Evolutionary conservation across 2,329 filamentous ascomycete species (phyloP), one percentile per base, ranked within the genome.

Genomic region (Colletotrichum acutatum): DNA sequence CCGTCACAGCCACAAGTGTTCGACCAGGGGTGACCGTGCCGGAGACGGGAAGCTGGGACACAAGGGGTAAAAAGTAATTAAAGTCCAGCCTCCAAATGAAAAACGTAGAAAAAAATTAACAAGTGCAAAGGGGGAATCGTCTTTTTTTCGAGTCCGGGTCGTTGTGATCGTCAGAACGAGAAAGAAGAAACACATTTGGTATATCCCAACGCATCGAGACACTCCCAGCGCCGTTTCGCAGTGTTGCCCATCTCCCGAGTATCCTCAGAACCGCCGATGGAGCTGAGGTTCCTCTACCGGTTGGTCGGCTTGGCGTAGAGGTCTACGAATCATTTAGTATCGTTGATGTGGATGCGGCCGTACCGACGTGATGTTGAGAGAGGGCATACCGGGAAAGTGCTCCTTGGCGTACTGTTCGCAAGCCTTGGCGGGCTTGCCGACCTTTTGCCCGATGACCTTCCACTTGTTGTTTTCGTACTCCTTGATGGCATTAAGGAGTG

Each of bases 401-500:
- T 98, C 96, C 84, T 98, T 98, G 71, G 96, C 96, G 82, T 98
- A 98, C 83, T 98, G 95, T 76, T 89, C 87, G 74, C 87, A 89
- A 30, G 87, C 87, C 91, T 99, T 99, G 77, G 97, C 97, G 61
- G 97, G 97, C 85, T 99, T 99, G 79, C 95, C 95, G 78, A 99
- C 95, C 84, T 98, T 98, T 82, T 94, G 92, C 46, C 97, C 97
- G 80, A 98, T 98, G 30, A 93, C 91, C 85, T 98, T 98, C 97
- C 97, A 99, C 82, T 98, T 98, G 83, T 97, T 98, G 80, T 95
- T 93, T 82, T 99, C 97, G 84, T 98, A 98, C 82, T 99, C 97
- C 84, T 98, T 98, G 85, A 99, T 99, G 34, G 97, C 97, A 76
- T 94, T 95, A 76, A 97, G 90, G 72, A 99, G 85, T 49, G 94